Conservation (phyloP, 352 stramenopile species). For the Globisporangium spiculum region DNA sequence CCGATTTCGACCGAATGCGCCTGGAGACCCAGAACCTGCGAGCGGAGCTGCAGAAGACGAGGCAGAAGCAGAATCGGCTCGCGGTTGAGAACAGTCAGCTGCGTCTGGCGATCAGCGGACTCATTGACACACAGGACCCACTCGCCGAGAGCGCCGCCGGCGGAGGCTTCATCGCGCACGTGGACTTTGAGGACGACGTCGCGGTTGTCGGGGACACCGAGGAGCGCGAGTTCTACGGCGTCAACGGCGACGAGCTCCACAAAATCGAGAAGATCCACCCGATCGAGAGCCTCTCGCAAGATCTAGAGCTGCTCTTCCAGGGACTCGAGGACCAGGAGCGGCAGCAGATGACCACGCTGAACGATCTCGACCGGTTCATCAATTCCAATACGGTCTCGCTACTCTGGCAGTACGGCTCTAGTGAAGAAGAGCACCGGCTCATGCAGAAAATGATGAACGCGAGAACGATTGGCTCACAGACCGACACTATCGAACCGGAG, state of each 20-base stretch:
- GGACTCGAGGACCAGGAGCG: neutral
- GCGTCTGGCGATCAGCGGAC: neutral
- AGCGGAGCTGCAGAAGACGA: neutral
- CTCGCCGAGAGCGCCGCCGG: neutral
- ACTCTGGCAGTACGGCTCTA: neutral
- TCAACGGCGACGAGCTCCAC: neutral
- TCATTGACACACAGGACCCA: neutral
- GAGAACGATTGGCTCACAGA: neutral
- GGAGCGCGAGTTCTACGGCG: neutral
- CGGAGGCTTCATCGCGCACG: neutral
- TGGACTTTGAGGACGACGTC: neutral
- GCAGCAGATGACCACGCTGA: neutral
- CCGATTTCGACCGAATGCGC: neutral
- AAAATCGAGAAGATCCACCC: neutral
- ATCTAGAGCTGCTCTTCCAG: neutral
- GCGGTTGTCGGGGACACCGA: neutral
- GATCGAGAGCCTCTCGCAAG: neutral
- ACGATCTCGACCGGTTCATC: neutral
- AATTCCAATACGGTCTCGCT: neutral
- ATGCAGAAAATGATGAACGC: neutral
- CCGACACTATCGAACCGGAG: neutral
- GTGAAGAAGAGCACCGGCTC: neutral
- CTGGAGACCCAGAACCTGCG: neutral
- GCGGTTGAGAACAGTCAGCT: neutral
- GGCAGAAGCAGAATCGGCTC: neutral